phyloP scores from a whole-genome alignment of 495 filamentous ascomycete species.

The Xylaria flabelliformis region DNA sequence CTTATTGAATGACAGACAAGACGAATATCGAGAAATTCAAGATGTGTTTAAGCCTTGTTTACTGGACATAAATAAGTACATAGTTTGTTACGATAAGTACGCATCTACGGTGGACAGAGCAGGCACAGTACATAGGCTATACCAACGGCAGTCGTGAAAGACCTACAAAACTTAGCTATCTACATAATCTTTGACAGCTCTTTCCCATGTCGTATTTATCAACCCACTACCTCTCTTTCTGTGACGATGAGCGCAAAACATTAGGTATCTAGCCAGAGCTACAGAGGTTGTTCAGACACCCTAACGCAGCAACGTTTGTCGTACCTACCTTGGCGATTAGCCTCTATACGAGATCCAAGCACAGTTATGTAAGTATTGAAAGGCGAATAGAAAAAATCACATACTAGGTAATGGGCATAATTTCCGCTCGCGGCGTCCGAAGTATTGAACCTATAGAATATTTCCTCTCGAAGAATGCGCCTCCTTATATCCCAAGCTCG shows the following conservation, averaged over 20 bases:
- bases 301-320: background rate
- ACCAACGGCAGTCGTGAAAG: background rate
- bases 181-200: background rate
- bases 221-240: background rate
- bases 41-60: no score
- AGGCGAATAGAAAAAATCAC: background rate
- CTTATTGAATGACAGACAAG: background rate
- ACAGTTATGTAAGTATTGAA: background rate
- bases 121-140: background rate
- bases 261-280: background rate
- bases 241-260: background rate
- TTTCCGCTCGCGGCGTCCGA: background rate
- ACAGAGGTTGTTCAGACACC: background rate
- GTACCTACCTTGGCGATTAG: background rate
- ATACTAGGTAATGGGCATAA: background rate
- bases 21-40: background rate
- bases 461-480: background rate
- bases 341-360: background rate
- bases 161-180: background rate
- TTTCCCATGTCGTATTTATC: background rate
- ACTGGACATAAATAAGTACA: no score
- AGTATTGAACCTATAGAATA: background rate
- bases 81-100: background rate
- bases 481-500: background rate
- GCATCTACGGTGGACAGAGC: no score